Evolutionary conservation across 2,329 filamentous ascomycete genomes (phyloP).

Genomic region (Colletotrichum brevisporum): DNA sequence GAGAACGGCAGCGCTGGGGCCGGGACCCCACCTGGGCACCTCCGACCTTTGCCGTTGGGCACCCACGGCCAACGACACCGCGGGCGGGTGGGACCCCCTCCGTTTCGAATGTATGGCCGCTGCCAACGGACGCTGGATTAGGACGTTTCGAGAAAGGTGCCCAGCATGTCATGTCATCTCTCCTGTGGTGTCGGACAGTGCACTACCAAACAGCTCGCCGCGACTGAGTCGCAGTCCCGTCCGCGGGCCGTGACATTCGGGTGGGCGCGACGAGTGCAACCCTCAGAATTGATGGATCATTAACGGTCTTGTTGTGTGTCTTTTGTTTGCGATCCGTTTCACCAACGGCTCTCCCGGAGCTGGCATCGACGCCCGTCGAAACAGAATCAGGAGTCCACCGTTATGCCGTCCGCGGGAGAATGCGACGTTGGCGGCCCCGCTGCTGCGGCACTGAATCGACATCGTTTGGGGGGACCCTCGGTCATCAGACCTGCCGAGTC

Average conservation of each 20-base stretch:
- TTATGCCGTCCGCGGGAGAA: constrained; percentile 9
- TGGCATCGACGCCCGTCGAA: constrained; percentile 1
- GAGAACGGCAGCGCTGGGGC: constrained; percentile 12
- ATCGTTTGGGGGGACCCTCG: not conserved
- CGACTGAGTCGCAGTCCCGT: constrained; percentile 1
- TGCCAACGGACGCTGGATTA: not conserved
- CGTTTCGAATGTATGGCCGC: constrained; percentile 19
- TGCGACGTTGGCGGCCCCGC: constrained; percentile 5
- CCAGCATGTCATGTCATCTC: not conserved
- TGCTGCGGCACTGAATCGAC: constrained; percentile 19
- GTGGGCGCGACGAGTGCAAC: constrained; percentile 22
- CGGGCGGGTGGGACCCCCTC: constrained; percentile 9
- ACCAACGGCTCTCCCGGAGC: not conserved
- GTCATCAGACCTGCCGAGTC: too few relatives aligned
- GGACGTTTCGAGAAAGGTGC: not conserved
- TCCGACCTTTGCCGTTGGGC: constrained; percentile 13
- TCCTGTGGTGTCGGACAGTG: constrained; percentile 4
- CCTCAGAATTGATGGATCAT: constrained; percentile 4
- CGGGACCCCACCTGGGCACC: too few relatives aligned
- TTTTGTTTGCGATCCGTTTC: constrained; percentile 26
- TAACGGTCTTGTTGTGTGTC: constrained; percentile 13
- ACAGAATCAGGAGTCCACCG: constrained; percentile 2
- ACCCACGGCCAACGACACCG: not conserved
- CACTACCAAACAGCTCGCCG: constrained; percentile 5
- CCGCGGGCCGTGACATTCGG: constrained; percentile 8